These are phyloP conservation scores for Aureobasidium sp. DNA, from an alignment of 2,329 filamentous ascomycete species.

Conservation along the genomic window DNA sequence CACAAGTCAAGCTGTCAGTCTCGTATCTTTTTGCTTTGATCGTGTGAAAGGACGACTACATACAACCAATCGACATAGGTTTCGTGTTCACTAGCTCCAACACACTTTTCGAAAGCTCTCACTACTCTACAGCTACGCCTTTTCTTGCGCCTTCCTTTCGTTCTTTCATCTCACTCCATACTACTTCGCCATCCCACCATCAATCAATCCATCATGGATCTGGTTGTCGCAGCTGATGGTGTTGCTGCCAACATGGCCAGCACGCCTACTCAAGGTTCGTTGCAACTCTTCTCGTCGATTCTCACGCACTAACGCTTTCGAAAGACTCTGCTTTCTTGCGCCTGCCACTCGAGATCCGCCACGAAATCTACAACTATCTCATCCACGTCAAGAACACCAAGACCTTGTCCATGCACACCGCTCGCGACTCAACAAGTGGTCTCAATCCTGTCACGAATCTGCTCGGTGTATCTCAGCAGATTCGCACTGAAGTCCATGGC, in stretches of 20 bases:
- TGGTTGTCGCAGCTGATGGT: background rate
- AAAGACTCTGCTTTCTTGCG: background rate
- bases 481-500: background rate
- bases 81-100: background rate
- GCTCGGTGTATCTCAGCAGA: background rate
- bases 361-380: background rate
- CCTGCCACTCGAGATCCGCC: background rate
- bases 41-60: no score
- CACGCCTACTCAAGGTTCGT: background rate
- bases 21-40: no score
- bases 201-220: background rate
- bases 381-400: background rate
- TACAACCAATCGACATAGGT: background rate
- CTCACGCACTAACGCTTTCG: background rate
- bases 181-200: background rate
- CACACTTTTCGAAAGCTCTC: background rate
- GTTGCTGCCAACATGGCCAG: background rate
- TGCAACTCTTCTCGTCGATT: background rate
- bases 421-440: background rate
- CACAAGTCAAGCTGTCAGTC: no score
- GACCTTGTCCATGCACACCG: background rate
- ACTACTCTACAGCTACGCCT: background rate
- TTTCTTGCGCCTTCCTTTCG: background rate
- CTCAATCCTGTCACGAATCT: background rate
- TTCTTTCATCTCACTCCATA: background rate